Evolutionary conservation across 2,329 filamentous ascomycete species (phyloP).

Genomic region (Coniochaeta hoffmannii): DNA sequence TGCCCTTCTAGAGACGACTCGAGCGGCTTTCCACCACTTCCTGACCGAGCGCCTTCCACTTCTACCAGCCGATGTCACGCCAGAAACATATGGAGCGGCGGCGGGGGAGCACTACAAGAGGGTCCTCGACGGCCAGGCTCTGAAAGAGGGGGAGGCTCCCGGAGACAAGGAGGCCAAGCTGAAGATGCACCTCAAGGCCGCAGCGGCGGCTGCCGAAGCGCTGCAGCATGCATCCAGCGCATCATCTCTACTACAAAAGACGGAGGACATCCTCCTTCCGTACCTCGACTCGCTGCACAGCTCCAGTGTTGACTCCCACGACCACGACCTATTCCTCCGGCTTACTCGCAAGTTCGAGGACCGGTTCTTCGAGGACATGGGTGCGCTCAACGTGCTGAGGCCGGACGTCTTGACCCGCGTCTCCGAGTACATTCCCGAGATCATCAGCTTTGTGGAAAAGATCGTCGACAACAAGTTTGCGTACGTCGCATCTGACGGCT

Average conservation of each 20-base stretch:
- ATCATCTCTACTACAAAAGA: slow-evolving; percentile 40
- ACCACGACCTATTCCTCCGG: slow-evolving; percentile 73
- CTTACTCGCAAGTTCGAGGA: slow-evolving; percentile 80
- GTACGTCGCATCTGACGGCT: slow-evolving; percentile 67
- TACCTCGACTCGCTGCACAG: slow-evolving; percentile 70
- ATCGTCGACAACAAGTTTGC: slow-evolving; percentile 82
- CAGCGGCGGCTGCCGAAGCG: slow-evolving; percentile 41
- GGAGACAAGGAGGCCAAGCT: slow-evolving; percentile 78
- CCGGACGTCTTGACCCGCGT: slow-evolving; percentile 81
- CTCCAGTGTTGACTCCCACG: slow-evolving; percentile 52
- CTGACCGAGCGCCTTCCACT: slow-evolving; percentile 47
- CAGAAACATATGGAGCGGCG: slow-evolving; percentile 44
- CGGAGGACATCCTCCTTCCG: slow-evolving; percentile 65
- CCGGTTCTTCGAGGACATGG: slow-evolving; percentile 86
- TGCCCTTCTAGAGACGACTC: not conserved
- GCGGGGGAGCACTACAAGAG: slow-evolving; percentile 45
- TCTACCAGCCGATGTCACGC: slow-evolving; percentile 32
- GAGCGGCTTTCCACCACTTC: slow-evolving; percentile 45
- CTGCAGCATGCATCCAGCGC: slow-evolving; percentile 27
- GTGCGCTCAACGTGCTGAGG: slow-evolving; percentile 72
- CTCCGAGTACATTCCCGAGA: slow-evolving; percentile 86
- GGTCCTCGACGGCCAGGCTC: slow-evolving; percentile 46
- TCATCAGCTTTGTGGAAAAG: slow-evolving; percentile 74
- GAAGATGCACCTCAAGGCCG: slow-evolving; percentile 77
- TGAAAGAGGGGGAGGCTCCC: slow-evolving; percentile 50